phyloP scores from a whole-genome alignment of 768 basidiomycete genomes.

The Tylopilus sp. region DNA sequence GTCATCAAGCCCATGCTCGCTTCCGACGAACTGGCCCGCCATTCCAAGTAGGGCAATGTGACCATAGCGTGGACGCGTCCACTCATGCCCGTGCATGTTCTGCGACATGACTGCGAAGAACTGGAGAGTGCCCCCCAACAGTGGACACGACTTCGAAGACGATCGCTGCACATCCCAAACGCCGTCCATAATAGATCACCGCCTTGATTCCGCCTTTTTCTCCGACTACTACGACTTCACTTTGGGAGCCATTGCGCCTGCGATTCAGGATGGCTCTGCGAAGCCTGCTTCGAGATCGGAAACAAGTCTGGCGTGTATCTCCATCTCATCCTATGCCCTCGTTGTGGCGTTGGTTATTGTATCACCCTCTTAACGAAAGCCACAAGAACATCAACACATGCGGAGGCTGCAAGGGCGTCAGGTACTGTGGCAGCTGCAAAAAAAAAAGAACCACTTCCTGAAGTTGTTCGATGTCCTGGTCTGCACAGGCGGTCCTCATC shows the following conservation, averaged over 20 bases:
- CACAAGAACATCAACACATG: neutral
- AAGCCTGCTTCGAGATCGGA: neutral
- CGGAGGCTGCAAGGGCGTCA: slow-evolving; percentile 4
- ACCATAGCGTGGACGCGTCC: slow-evolving; percentile 15
- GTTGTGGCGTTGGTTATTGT: slow-evolving; percentile 13
- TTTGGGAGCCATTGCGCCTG: slow-evolving; percentile 5
- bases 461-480: neutral
- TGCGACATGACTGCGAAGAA: neutral
- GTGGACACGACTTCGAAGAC: accelerated
- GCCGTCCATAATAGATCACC: neutral
- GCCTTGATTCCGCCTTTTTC: neutral
- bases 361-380: neutral
- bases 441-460: slow-evolving; percentile 13
- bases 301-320: neutral
- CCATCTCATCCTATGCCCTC: slow-evolving; percentile 10
- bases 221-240: slow-evolving; percentile 2
- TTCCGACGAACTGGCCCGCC: slow-evolving; percentile 4
- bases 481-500: neutral
- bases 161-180: slow-evolving; percentile 10
- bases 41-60: slow-evolving; percentile 5
- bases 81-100: slow-evolving; percentile 10
- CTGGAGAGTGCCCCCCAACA: slow-evolving; percentile 4
- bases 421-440: slow-evolving; percentile 6
- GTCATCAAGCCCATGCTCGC: slow-evolving; percentile 6
- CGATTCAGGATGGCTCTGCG: neutral